Evolutionary conservation across 2,329 filamentous ascomycete genomes (phyloP).

Genomic region (Sporothrix schenckii): DNA sequence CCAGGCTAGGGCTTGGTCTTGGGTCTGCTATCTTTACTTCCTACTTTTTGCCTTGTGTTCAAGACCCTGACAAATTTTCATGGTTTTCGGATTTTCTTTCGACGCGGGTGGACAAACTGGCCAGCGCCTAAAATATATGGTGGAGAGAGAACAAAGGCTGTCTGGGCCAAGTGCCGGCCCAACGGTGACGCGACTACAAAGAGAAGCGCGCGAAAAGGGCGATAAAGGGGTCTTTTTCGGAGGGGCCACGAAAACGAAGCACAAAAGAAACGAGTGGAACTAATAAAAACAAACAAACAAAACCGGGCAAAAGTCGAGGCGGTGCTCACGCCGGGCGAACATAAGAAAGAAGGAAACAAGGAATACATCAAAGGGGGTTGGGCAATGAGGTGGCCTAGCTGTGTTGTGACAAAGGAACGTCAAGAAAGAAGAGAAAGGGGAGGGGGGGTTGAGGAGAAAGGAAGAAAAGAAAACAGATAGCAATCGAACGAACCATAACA

Average conservation of each 20-base stretch:
- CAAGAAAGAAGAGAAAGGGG: background rate
- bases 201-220: conserved; percentile 28
- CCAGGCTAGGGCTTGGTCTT: conserved; percentile 16
- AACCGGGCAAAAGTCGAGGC: background rate
- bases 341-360: background rate
- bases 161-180: conserved; percentile 34
- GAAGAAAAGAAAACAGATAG: background rate
- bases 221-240: conserved; percentile 1
- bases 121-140: conserved; percentile 19
- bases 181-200: conserved; percentile 29
- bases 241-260: conserved; percentile 15
- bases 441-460: background rate
- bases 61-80: background rate
- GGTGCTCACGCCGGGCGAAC: background rate
- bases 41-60: background rate
- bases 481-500: background rate
- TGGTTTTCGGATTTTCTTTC: conserved; percentile 3
- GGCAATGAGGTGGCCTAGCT: conserved; percentile 1
- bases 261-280: conserved; percentile 3
- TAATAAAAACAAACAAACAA: conserved; percentile 23
- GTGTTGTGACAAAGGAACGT: no score
- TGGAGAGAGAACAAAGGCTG: conserved; percentile 34
- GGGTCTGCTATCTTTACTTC: background rate
- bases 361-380: background rate
- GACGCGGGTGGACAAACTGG: conserved; percentile 18